Base-by-base conservation (phyloP, 768 basidiomycete species). In the Gelatoporia subvermispora region DNA sequence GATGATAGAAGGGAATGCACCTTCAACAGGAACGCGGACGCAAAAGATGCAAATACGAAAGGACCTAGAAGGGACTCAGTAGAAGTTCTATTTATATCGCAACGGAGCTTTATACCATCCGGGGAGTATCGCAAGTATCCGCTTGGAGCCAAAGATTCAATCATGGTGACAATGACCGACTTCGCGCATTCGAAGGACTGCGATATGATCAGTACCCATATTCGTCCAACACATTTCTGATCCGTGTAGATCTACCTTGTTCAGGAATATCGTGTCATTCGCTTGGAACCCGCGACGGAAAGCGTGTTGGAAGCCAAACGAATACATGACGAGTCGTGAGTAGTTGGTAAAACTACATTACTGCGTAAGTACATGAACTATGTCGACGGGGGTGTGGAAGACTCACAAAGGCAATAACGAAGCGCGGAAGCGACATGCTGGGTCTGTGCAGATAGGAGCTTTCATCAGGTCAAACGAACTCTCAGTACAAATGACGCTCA, bases 251-350 rank as follows among this genome's bases (percentile, higher is more conserved):
- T 70, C 15, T 23, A 84, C 88, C 73, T 81, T 84, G 47, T 71
- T 76, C 52, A 89, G 81, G 63, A 85, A 85, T 18, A 88, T 59
- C 16, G 79, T 65, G 61, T 88, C 85, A 2, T 74, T 75, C 1
- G 72, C 65, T 52, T 80, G 72, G 23, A 87, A 75, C 1, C 86
- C 85, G 8, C 84, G 77, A 54, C 83, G 78, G 64, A 79, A 88
- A 2, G 87, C 87, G 56, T 89, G 84, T 54, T 91, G 88, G 68
- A 90, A 90, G 4, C 85, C 88, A 57, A 91, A 90, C 0, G 88
- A 90, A 59, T 79, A 88, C 85, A 90, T 88, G 42, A 91, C 88
- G 10, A 91, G 78, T 15, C 88, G 75, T 31, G 85, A 85, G 58
- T 90, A 91, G 23, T 72, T 78, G 49, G 85, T 82, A 37, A 87